Percentiles rank a stretch among this genome's conserved stretches.
Conservation (phyloP, 495 filamentous ascomycete genomes). For the Aspergillus haitiensis region DNA sequence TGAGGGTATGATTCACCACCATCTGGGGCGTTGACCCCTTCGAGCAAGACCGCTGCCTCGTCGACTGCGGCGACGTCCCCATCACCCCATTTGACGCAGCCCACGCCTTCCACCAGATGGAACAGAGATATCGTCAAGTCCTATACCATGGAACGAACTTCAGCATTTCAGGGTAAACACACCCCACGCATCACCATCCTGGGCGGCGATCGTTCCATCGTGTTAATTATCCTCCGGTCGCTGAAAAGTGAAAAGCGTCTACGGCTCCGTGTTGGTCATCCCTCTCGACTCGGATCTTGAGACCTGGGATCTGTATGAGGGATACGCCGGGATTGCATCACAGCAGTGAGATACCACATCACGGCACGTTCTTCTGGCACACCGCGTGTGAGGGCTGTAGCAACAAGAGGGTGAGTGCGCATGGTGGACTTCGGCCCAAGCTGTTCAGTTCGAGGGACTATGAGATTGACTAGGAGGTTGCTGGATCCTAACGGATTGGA, state of each 20-base stretch:
- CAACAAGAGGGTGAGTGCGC: slow-evolving; percentile 28
- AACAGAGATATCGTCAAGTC: slow-evolving; percentile 46
- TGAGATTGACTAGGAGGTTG: slow-evolving; percentile 25
- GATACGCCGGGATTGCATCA: slow-evolving; percentile 28
- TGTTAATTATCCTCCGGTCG: slow-evolving; percentile 57
- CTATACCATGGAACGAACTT: slow-evolving; percentile 29
- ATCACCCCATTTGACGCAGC: slow-evolving; percentile 59
- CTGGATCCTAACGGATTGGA: slow-evolving; percentile 27
- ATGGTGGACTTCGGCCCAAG: slow-evolving; percentile 29
- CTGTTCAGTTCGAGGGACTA: slow-evolving; percentile 28
- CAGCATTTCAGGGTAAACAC: slow-evolving; percentile 17
- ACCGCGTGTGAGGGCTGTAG: slow-evolving; percentile 27
- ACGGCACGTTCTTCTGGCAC: slow-evolving; percentile 39
- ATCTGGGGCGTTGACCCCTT: slow-evolving; percentile 49
- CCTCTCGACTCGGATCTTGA: slow-evolving; percentile 63
- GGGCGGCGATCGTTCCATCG: slow-evolving; percentile 65
- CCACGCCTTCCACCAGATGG: slow-evolving; percentile 60
- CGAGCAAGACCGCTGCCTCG: slow-evolving; percentile 53
- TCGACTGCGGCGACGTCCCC: slow-evolving; percentile 65
- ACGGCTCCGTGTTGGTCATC: slow-evolving; percentile 56
- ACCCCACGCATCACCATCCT: slow-evolving; percentile 52
- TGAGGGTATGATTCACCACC: slow-evolving; percentile 19
- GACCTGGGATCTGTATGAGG: slow-evolving; percentile 50
- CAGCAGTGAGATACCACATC: slow-evolving; percentile 33
- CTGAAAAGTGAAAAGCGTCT: slow-evolving; percentile 54